Evolutionary conservation across 148 eudicot species (phyloP).

Genomic region (Rhododendron mucronatum): DNA sequence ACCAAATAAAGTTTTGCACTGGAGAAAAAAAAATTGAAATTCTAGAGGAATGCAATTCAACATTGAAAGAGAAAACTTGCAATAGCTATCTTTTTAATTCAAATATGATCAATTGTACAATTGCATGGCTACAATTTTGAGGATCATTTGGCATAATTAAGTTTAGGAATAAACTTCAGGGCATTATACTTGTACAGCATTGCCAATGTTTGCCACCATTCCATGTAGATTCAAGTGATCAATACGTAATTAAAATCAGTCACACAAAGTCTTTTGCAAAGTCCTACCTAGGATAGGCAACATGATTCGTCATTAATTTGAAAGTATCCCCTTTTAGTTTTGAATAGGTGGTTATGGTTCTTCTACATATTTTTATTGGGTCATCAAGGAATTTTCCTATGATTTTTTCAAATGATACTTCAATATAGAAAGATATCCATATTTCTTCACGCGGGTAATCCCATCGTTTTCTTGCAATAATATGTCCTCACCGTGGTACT

Average conservation of each 20-base stretch:
- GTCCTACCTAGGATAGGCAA: background rate
- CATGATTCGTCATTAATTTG: background rate
- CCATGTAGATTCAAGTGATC: background rate
- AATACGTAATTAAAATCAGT: background rate
- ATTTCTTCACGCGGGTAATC: background rate
- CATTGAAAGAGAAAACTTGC: background rate
- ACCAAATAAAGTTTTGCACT: background rate
- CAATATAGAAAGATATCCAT: background rate
- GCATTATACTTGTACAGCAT: background rate
- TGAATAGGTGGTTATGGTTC: background rate
- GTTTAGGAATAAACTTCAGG: background rate
- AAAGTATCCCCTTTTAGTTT: background rate
- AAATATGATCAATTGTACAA: background rate
- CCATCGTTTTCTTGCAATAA: background rate
- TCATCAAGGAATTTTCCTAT: background rate
- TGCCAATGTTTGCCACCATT: background rate
- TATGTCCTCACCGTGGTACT: background rate
- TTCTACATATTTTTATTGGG: background rate
- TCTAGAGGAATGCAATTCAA: background rate
- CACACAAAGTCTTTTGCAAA: background rate
- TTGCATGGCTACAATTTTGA: background rate
- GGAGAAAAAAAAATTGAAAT: background rate
- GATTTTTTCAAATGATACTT: no score
- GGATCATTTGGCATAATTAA: background rate
- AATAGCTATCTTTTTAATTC: background rate